Evolutionary conservation across 495 filamentous ascomycete species (phyloP).

Genomic region (Niebla homalea): DNA sequence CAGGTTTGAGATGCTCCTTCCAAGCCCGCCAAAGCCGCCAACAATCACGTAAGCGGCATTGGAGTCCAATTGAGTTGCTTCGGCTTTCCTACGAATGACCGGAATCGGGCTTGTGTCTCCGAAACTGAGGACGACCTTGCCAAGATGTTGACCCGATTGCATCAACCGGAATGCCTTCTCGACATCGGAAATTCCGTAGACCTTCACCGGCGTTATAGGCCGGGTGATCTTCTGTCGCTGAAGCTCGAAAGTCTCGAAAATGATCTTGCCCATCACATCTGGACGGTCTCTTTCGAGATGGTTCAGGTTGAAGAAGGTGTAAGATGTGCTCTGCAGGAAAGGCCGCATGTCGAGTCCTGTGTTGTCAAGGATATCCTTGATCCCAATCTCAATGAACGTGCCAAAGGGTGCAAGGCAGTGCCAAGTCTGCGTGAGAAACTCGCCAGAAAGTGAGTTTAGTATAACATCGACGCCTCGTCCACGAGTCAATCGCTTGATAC

Average conservation of each 20-base stretch:
- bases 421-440: slow-evolving; percentile 30
- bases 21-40: slow-evolving; percentile 32
- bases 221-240: slow-evolving; percentile 11
- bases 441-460: slow-evolving; percentile 18
- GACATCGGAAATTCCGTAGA: slow-evolving; percentile 27
- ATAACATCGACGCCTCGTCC: slow-evolving; percentile 18
- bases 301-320: slow-evolving; percentile 35
- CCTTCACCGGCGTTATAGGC: slow-evolving; percentile 22
- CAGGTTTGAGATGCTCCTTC: slow-evolving; percentile 24
- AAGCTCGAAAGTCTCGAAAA: slow-evolving; percentile 30
- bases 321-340: slow-evolving; percentile 32
- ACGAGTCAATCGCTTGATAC: slow-evolving; percentile 17
- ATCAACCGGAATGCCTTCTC: slow-evolving; percentile 42
- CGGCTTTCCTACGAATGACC: slow-evolving; percentile 5
- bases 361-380: slow-evolving; percentile 25
- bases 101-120: slow-evolving; percentile 6
- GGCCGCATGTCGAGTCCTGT: slow-evolving; percentile 27
- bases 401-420: slow-evolving; percentile 35
- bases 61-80: background rate
- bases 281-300: slow-evolving; percentile 29
- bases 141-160: slow-evolving; percentile 39
- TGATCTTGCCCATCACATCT: slow-evolving; percentile 26
- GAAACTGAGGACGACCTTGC: slow-evolving; percentile 38
- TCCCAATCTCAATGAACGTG: slow-evolving; percentile 32
- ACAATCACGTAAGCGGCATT: slow-evolving; percentile 26